Percentiles rank a stretch among this genome's conserved stretches.
phyloP scores from a whole-genome alignment of 1,139 yeast genomes.

The Scheffersomyces parashehatae region DNA sequence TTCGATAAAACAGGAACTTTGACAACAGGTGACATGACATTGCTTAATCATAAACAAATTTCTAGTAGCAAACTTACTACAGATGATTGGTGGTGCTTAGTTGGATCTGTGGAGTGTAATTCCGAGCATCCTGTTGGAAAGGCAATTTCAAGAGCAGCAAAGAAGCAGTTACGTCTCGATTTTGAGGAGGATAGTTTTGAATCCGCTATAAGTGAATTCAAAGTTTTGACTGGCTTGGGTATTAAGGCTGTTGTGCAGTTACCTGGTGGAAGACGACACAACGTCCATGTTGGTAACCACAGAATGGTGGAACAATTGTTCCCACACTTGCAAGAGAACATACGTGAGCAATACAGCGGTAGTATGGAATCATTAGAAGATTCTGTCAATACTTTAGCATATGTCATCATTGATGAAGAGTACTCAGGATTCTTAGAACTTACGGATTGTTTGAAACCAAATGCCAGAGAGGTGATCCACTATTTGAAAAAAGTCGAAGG shows the following conservation, averaged over 20 bases:
- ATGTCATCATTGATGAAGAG: constrained; percentile 52
- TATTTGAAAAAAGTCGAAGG: constrained; percentile 53
- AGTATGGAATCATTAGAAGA: constrained; percentile 10
- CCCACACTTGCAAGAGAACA: constrained; percentile 13
- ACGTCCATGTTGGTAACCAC: constrained; percentile 59
- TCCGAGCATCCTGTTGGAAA: constrained; percentile 90
- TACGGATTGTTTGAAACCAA: constrained; percentile 68
- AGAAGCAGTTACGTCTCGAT: constrained; percentile 21
- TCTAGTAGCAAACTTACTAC: constrained; percentile 4
- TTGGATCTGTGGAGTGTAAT: constrained; percentile 63
- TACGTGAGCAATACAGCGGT: not conserved
- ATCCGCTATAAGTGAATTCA: constrained; percentile 39
- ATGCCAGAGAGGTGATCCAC: constrained; percentile 60
- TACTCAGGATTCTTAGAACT: constrained; percentile 69
- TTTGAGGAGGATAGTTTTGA: constrained; percentile 37
- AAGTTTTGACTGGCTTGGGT: constrained; percentile 71
- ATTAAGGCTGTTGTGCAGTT: constrained; percentile 48
- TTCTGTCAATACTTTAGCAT: constrained; percentile 33
- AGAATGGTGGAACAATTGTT: constrained; percentile 38
- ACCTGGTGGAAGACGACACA: constrained; percentile 16
- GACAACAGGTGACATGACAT: constrained; percentile 79
- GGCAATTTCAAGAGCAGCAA: constrained; percentile 53
- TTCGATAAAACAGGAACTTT: constrained; percentile 97
- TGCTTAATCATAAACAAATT: constrained; percentile 29
- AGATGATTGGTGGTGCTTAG: constrained; percentile 54